Conservation (phyloP, 2,329 filamentous ascomycete species). For the Stachybotrys elegans region DNA sequence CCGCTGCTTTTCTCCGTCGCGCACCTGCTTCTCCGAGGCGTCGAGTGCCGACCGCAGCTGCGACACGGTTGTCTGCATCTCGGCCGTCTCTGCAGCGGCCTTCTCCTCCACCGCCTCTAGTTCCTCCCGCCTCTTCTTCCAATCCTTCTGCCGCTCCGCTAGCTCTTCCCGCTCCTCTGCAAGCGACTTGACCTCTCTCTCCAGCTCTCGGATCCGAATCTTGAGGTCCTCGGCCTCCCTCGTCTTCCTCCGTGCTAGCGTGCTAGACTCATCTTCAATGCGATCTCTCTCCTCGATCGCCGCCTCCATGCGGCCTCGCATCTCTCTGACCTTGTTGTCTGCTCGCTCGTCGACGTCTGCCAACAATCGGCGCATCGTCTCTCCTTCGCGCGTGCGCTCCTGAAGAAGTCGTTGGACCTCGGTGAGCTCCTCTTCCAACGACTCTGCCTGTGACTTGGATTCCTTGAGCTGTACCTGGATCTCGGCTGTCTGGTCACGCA, state of each 20-base stretch:
- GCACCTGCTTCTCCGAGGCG: conserved; percentile 77
- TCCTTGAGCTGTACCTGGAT: conserved; percentile 90
- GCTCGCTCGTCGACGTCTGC: conserved; percentile 81
- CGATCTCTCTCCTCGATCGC: conserved; percentile 92
- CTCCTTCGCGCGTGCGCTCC: conserved; percentile 85
- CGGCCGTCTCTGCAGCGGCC: conserved; percentile 66
- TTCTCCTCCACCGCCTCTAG: conserved; percentile 66
- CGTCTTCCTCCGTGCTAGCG: conserved; percentile 67
- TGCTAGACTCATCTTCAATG: conserved; percentile 84
- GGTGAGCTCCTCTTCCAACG: conserved; percentile 83
- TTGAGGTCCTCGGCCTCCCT: conserved; percentile 86
- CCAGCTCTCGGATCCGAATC: conserved; percentile 71
- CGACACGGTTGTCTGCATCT: conserved; percentile 71
- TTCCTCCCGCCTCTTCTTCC: conserved; percentile 68
- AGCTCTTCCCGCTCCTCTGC: conserved; percentile 74
- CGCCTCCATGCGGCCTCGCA: conserved; percentile 81
- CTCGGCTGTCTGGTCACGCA: conserved; percentile 89
- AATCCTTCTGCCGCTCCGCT: conserved; percentile 67
- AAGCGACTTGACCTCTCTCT: conserved; percentile 67
- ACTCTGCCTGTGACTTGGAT: conserved; percentile 73
- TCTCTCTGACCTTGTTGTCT: conserved; percentile 78
- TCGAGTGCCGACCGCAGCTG: conserved; percentile 78
- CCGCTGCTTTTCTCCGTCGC: conserved; percentile 79
- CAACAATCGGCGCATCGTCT: conserved; percentile 88
- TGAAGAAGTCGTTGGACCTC: conserved; percentile 82